Percentiles rank a stretch among this genome's conserved stretches.
Conservation (phyloP, 176 grass and related monocot genomes). For the Hsuehochloa calcarea region DNA sequence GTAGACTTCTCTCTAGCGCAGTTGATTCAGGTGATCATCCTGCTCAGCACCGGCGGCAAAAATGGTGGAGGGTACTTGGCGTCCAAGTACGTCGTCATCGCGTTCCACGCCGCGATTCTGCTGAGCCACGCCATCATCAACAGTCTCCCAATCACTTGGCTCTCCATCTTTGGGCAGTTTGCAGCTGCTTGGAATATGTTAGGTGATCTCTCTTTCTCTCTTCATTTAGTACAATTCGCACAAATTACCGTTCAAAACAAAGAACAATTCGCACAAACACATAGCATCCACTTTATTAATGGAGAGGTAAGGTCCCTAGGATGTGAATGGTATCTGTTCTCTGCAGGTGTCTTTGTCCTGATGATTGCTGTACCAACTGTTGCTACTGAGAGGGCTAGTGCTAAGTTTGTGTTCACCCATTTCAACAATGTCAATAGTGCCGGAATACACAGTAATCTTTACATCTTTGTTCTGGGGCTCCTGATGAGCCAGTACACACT, state of each 20-base stretch:
- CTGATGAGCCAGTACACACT: slow-evolving; percentile 94
- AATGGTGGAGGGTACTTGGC: slow-evolving; percentile 84
- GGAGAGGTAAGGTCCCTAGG: background rate
- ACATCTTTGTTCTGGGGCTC: slow-evolving; percentile 84
- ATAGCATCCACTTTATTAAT: background rate
- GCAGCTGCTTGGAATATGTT: slow-evolving; percentile 89
- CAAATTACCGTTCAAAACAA: background rate
- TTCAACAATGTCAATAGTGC: slow-evolving; percentile 77
- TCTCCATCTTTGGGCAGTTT: slow-evolving; percentile 88
- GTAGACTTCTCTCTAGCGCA: slow-evolving; percentile 87
- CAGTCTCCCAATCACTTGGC: slow-evolving; percentile 72
- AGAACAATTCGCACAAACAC: background rate
- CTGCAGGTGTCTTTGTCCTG: slow-evolving; percentile 71
- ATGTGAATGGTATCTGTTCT: background rate
- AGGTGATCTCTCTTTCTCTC: slow-evolving; percentile 40
- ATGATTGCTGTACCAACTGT: slow-evolving; percentile 75
- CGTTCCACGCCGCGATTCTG: slow-evolving; percentile 73
- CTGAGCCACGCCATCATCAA: slow-evolving; percentile 85
- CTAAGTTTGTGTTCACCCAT: slow-evolving; percentile 83
- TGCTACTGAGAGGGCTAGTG: slow-evolving; percentile 74
- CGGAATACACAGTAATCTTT: slow-evolving; percentile 75
- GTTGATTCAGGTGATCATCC: slow-evolving; percentile 89
- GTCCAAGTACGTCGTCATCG: slow-evolving; percentile 86
- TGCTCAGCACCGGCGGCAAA: slow-evolving; percentile 73
- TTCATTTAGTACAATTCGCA: background rate